These are phyloP conservation scores for Elsinoe arachidis DNA, from an alignment of 2,329 filamentous ascomycete species.

Conservation along the genomic window DNA sequence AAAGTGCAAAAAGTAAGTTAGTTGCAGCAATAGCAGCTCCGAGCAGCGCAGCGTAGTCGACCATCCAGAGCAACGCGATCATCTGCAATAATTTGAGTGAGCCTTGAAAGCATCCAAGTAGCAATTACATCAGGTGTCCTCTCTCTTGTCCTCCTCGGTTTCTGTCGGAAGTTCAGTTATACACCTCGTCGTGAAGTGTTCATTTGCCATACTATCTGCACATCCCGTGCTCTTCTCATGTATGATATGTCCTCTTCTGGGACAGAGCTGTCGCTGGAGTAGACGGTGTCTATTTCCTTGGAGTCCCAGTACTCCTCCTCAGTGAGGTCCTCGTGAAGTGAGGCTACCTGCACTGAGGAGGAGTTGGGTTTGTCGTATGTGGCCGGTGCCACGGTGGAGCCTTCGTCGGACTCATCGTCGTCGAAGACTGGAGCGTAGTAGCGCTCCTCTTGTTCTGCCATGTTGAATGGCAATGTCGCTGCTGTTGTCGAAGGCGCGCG, in stretches of 20 bases:
- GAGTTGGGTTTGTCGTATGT: not conserved
- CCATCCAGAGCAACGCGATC: constrained; percentile 2
- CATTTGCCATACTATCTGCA: not conserved
- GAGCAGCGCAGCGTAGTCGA: not conserved
- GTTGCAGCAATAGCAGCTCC: constrained; percentile 11
- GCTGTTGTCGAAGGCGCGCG: not conserved
- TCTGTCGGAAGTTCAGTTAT: not conserved
- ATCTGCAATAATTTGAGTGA: not conserved
- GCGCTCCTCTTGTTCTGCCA: not conserved
- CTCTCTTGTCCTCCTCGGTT: not conserved
- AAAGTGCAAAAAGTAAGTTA: constrained; percentile 1
- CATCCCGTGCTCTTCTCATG: not conserved
- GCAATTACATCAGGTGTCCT: not conserved
- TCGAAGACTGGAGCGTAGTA: not conserved
- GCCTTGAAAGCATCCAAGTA: not conserved
- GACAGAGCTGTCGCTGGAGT: not conserved
- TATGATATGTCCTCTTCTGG: not conserved
- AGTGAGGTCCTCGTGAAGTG: not conserved
- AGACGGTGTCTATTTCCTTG: not conserved
- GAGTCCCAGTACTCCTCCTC: not conserved
- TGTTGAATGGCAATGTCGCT: not conserved
- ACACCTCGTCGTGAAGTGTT: not conserved
- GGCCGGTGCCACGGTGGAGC: not conserved
- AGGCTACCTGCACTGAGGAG: no score
- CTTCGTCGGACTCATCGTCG: not conserved